phyloP scores from a whole-genome alignment of 352 stramenopile genomes.

The Globisporangium okanoganense region DNA sequence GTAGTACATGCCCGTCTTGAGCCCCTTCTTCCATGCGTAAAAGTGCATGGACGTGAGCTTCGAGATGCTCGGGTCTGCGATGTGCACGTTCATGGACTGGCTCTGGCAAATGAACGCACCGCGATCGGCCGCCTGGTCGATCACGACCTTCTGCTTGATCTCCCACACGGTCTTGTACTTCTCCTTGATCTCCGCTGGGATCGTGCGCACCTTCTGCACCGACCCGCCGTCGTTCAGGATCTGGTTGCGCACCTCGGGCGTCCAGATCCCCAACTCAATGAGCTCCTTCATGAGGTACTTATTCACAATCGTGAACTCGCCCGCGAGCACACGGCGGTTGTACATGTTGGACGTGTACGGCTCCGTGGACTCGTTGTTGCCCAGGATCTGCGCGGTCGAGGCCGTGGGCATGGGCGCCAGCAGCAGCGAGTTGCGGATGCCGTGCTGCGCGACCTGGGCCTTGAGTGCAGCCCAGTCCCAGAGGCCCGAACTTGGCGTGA shows the following conservation, averaged over 20 bases:
- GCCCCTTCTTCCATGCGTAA: conserved; percentile 99
- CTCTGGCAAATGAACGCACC: conserved; percentile 98
- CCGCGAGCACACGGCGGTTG: conserved; percentile 97
- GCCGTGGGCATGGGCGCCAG: conserved; percentile 99
- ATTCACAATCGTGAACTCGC: conserved; percentile 99
- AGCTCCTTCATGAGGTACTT: conserved; percentile 99
- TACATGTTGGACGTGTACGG: conserved; percentile 99
- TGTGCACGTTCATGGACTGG: conserved; percentile 98
- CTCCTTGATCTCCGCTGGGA: conserved; percentile 85
- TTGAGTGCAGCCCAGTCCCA: conserved; percentile 97
- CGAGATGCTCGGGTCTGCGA: conserved; percentile 95
- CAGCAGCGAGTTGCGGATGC: conserved; percentile 98
- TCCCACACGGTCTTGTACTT: conserved; percentile 99
- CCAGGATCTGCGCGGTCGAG: conserved; percentile 98
- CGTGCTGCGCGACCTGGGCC: conserved; percentile 91
- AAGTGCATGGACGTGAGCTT: conserved; percentile 99
- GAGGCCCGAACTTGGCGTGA: conserved; percentile 87
- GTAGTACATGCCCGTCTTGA: conserved; percentile 99
- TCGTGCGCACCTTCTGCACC: conserved; percentile 90
- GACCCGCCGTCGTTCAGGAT: conserved; percentile 97
- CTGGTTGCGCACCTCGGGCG: conserved; percentile 95
- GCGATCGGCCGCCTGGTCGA: conserved; percentile 98
- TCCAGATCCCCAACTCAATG: conserved; percentile 96
- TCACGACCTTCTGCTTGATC: conserved; percentile 97
- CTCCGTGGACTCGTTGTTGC: conserved; percentile 99